These are phyloP conservation scores for Calycina herbarum DNA, from an alignment of 2,329 filamentous ascomycete genomes.

Conservation along the genomic window DNA sequence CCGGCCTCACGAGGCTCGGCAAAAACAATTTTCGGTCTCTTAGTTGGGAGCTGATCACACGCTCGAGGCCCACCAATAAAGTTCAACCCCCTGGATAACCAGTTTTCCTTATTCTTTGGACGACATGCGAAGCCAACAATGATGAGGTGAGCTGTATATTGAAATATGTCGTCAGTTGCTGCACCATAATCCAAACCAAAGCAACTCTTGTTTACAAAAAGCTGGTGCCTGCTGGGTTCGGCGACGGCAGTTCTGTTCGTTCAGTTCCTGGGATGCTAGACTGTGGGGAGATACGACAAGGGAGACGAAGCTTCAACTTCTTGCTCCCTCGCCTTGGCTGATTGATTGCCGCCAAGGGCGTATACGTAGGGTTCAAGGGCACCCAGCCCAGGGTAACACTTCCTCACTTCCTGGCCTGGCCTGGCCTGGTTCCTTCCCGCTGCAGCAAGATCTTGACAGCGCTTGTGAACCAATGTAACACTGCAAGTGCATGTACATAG, in stretches of 20 bases:
- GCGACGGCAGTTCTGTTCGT: background rate
- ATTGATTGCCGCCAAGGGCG: background rate
- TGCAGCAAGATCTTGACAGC: background rate
- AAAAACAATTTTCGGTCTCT: background rate
- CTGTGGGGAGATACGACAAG: background rate
- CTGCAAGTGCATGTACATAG: background rate
- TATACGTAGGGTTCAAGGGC: background rate
- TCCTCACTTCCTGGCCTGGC: background rate
- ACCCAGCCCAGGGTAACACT: background rate
- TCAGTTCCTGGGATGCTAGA: background rate
- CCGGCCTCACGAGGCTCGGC: background rate
- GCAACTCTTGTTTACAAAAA: background rate
- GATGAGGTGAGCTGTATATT: background rate
- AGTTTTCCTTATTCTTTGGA: background rate
- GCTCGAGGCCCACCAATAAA: background rate
- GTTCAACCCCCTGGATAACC: background rate
- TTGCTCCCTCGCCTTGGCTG: background rate
- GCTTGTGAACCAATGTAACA: background rate
- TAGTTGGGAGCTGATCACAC: background rate
- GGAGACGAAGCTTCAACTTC: background rate
- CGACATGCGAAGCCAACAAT: background rate
- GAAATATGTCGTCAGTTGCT: conserved; percentile 1
- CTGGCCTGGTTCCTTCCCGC: background rate
- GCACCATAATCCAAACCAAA: background rate
- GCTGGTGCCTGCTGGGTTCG: background rate